Evolutionary conservation across 1,139 yeast species (phyloP).

Genomic region (Taphrina pruni): DNA sequence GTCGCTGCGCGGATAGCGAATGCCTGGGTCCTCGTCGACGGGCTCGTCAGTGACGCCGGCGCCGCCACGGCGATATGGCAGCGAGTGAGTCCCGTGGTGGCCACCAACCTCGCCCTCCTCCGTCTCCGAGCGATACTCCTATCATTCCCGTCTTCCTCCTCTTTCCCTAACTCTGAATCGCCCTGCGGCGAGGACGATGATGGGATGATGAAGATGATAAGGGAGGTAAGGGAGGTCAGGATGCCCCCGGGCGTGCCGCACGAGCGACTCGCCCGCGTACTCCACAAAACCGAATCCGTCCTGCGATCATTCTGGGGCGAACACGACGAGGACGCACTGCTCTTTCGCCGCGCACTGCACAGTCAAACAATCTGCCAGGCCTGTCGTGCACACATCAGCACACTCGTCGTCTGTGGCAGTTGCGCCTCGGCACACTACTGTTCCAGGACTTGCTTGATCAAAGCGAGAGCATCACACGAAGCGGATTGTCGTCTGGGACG

Average conservation of each 20-base stretch:
- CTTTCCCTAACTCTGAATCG: too few relatives aligned
- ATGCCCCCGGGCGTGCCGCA: constrained; percentile 28
- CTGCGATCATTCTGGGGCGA: constrained; percentile 25
- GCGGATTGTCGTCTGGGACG: constrained; percentile 12
- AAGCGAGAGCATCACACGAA: not conserved
- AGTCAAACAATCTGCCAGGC: not conserved
- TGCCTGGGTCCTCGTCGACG: constrained; percentile 26
- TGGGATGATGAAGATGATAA: not conserved
- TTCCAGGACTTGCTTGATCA: constrained; percentile 6
- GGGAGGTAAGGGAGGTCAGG: not conserved
- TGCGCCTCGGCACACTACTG: constrained; percentile 33
- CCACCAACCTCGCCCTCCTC: constrained; percentile 36
- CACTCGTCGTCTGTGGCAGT: constrained; percentile 12
- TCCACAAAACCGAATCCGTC: constrained; percentile 5
- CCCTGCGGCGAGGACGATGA: too few relatives aligned
- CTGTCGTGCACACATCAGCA: not conserved
- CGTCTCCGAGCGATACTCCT: constrained; percentile 19
- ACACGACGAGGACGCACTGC: constrained; percentile 24
- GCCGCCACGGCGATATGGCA: constrained; percentile 5
- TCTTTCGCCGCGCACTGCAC: constrained; percentile 17
- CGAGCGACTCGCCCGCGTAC: not conserved
- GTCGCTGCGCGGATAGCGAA: constrained; percentile 23
- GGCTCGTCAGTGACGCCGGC: not conserved
- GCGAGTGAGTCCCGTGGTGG: constrained; percentile 25
- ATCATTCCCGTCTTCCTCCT: too few relatives aligned